phyloP scores from a whole-genome alignment of 2,329 filamentous ascomycete species.

The Arthrinium phaeospermum region DNA sequence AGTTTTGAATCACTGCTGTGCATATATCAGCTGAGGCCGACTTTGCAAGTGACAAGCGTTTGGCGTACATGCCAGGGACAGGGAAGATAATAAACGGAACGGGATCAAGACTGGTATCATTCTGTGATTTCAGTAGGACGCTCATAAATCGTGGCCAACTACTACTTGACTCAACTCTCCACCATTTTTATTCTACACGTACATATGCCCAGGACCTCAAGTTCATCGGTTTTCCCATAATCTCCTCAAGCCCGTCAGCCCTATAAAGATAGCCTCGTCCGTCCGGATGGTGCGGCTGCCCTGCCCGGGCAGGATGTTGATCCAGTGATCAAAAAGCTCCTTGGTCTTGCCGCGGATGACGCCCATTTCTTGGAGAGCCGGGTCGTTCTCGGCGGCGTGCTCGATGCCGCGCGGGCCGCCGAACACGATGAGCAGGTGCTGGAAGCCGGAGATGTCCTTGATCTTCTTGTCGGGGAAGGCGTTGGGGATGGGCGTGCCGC shows the following conservation, averaged over 20 bases:
- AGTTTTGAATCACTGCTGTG: too few relatives aligned
- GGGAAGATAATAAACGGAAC: not conserved
- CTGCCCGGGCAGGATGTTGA: constrained; percentile 80
- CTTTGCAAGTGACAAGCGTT: too few relatives aligned
- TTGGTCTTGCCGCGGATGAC: constrained; percentile 68
- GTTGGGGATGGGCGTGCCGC: constrained; percentile 61
- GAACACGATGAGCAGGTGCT: constrained; percentile 79
- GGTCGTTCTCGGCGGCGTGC: constrained; percentile 69
- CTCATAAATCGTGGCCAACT: not conserved
- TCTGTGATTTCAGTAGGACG: not conserved
- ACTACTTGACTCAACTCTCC: constrained; percentile 1
- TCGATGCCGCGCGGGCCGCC: constrained; percentile 83
- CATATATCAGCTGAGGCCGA: too few relatives aligned
- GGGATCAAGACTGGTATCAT: not conserved
- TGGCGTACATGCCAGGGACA: too few relatives aligned
- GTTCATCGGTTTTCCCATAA: constrained; percentile 50
- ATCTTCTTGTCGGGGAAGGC: constrained; percentile 51
- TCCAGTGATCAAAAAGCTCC: constrained; percentile 82
- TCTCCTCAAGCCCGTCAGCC: constrained; percentile 69
- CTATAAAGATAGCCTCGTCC: constrained; percentile 83
- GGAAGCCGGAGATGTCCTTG: constrained; percentile 52
- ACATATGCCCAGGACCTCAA: not conserved
- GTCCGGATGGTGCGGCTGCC: constrained; percentile 83
- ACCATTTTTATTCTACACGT: not conserved
- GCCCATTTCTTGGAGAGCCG: constrained; percentile 61